Conservation (phyloP, 2,329 filamentous ascomycete species). For the Seiridium unicorne region DNA sequence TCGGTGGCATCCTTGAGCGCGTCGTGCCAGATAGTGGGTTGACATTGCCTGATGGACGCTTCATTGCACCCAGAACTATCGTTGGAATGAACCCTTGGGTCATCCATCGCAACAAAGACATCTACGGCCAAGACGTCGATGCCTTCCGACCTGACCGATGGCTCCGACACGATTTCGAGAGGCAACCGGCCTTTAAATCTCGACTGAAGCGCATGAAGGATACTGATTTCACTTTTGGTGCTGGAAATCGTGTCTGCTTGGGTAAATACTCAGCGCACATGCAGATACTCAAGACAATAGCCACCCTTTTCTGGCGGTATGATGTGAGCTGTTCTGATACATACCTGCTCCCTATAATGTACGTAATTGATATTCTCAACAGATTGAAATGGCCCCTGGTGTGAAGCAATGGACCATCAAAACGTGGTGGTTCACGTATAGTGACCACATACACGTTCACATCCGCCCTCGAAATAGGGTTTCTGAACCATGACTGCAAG, state of each 20-base stretch:
- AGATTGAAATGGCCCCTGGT: no score
- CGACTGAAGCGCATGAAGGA: slow-evolving; percentile 53
- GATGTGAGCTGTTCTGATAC: slow-evolving; percentile 15
- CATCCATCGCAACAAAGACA: slow-evolving; percentile 24
- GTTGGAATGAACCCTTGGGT: slow-evolving; percentile 29
- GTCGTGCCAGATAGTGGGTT: slow-evolving; percentile 35
- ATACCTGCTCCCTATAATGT: no score
- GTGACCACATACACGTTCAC: no score
- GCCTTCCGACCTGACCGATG: slow-evolving; percentile 40
- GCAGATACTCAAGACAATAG: slow-evolving; percentile 27
- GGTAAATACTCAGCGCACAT: slow-evolving; percentile 21
- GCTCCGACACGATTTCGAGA: slow-evolving; percentile 21
- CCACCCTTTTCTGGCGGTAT: slow-evolving; percentile 37
- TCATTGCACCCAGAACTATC: slow-evolving; percentile 23
- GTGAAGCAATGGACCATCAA: no score
- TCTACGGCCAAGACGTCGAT: slow-evolving; percentile 38
- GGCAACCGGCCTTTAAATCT: slow-evolving; percentile 8
- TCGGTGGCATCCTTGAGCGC: slow-evolving; percentile 40
- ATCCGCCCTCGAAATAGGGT: no score
- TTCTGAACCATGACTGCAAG: no score
- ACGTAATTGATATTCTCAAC: no score
- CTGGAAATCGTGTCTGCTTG: slow-evolving; percentile 8
- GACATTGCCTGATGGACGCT: slow-evolving; percentile 20
- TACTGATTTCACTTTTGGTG: slow-evolving; percentile 19
- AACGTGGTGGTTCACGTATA: no score